These are phyloP conservation scores for Punica granatum DNA, from an alignment of 345 rosid species.

Conservation along the genomic window DNA sequence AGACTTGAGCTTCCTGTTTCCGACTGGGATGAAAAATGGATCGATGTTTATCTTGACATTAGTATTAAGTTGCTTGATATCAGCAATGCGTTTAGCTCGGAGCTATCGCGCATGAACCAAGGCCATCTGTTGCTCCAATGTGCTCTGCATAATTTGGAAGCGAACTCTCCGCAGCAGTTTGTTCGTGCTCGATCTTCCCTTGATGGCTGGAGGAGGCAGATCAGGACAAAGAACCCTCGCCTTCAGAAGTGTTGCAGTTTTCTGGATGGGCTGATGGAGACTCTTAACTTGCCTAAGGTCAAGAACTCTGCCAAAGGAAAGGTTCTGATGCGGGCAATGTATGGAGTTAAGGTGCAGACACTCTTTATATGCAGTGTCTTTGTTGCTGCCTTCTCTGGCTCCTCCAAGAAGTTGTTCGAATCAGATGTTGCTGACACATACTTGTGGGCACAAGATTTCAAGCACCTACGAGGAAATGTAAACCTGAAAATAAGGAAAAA, in stretches of 20 bases:
- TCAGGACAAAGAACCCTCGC: slow-evolving; percentile 53
- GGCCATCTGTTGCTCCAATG: slow-evolving; percentile 77
- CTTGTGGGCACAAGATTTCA: slow-evolving; percentile 47
- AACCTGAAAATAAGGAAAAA: slow-evolving; percentile 44
- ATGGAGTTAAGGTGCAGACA: slow-evolving; percentile 78
- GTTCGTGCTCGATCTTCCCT: slow-evolving; percentile 54
- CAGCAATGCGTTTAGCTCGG: slow-evolving; percentile 71
- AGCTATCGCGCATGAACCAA: slow-evolving; percentile 63
- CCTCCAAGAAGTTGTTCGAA: slow-evolving; percentile 43
- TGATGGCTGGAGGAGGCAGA: slow-evolving; percentile 70
- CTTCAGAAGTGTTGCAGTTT: slow-evolving; percentile 50
- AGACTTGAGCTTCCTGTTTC: slow-evolving; percentile 2
- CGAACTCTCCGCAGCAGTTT: slow-evolving; percentile 36
- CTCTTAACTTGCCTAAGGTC: slow-evolving; percentile 67
- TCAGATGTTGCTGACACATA: slow-evolving; percentile 40
- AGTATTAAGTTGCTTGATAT: slow-evolving; percentile 84
- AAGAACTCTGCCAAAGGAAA: slow-evolving; percentile 84
- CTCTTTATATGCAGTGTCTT: slow-evolving; percentile 65
- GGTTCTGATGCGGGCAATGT: slow-evolving; percentile 83
- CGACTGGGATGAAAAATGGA: slow-evolving; percentile 92
- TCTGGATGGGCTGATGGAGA: slow-evolving; percentile 41
- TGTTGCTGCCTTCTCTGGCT: slow-evolving; percentile 68
- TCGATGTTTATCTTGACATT: slow-evolving; percentile 77
- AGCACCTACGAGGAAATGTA: slow-evolving; percentile 41
- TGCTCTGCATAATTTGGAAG: slow-evolving; percentile 49